phyloP scores from a whole-genome alignment of 805 yeast genomes.

The Clavispora fructus region DNA sequence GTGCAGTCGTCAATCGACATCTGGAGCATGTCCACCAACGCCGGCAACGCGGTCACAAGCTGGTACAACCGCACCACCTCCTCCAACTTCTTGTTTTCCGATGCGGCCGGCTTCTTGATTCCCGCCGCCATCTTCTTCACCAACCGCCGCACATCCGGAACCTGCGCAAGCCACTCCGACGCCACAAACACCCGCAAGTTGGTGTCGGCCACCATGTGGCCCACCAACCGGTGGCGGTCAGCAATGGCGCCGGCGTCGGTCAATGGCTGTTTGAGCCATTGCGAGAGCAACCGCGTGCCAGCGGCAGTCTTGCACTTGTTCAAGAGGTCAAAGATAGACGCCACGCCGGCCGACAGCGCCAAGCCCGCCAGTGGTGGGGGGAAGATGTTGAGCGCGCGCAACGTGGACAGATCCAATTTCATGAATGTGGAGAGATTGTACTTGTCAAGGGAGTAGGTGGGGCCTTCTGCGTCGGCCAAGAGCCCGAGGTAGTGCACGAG shows the following conservation, averaged over 20 bases:
- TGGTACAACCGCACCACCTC: slow-evolving; percentile 89
- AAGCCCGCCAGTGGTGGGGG: slow-evolving; percentile 35
- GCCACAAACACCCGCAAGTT: slow-evolving; percentile 60
- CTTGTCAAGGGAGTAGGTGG: slow-evolving; percentile 50
- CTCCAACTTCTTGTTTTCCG: slow-evolving; percentile 61
- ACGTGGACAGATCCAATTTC: slow-evolving; percentile 88
- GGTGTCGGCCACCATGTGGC: slow-evolving; percentile 63
- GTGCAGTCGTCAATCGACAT: slow-evolving; percentile 34
- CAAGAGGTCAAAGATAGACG: slow-evolving; percentile 73
- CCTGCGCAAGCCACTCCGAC: slow-evolving; percentile 58
- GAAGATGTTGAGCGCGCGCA: slow-evolving; percentile 80
- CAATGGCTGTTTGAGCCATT: slow-evolving; percentile 95
- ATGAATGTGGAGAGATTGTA: slow-evolving; percentile 76
- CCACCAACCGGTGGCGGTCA: slow-evolving; percentile 73
- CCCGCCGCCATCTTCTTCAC: slow-evolving; percentile 54
- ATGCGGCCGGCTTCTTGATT: slow-evolving; percentile 23
- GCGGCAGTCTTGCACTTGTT: slow-evolving; percentile 85
- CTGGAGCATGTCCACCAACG: slow-evolving; percentile 49
- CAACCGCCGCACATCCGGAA: slow-evolving; percentile 80
- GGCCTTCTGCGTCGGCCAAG: slow-evolving; percentile 44
- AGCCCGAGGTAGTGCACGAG: slow-evolving; percentile 64
- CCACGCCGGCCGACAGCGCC: slow-evolving; percentile 20
- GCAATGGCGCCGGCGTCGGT: slow-evolving; percentile 56
- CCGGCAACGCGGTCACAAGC: slow-evolving; percentile 66
- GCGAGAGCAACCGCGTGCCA: slow-evolving; percentile 83